Base-by-base conservation (phyloP, 805 yeast species). In the Hanseniaspora meyeri region DNA sequence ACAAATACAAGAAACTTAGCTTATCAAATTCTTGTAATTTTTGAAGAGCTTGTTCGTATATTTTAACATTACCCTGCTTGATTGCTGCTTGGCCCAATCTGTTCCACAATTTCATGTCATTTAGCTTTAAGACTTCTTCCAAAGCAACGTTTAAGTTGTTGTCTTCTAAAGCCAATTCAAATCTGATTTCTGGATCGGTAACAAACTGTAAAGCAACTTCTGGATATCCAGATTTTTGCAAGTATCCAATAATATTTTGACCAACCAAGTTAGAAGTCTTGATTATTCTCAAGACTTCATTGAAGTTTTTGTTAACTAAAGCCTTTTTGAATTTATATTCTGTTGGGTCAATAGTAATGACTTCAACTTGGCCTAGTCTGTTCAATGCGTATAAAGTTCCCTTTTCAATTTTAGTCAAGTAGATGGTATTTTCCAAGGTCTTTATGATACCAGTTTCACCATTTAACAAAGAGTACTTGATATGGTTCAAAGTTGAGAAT, bases 201-300 rank as follows among this genome's bases (percentile, higher is more conserved):
- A 93, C 98, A 66, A 93, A 95, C 70, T 91, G 97, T 60, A 93
- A 77, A 2, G 99, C 98, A 69, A 93, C 83, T 71, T 93, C 99
- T 31, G 98, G 97, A 68, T 85, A 91, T 1, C 98, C 99, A 66
- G 87, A 81, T 74, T 90, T 85, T 69, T 93, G 95, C 65, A 93
- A 77, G 69, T 91, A 93, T 4, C 95, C 93, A 68, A 93, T 90
- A 66, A 93, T 93, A 68, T 90, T 88, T 74, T 95, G 97, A 61
- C 99, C 99, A 53, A 93, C 98, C 66, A 93, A 77, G 65, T 87
- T 89, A 24, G 97, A 90, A 58, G 78, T 81, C 66, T 81, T 83
- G 70, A 93, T 93, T 62, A 93, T 81, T 62, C 96, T 80, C 62
- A 90, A 77, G 19, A 93, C 97, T 71, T 93, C 98, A 62, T 80